Conservation (phyloP, 192 early-diverging fungal genomes). For the Spizellomyces sp. region DNA sequence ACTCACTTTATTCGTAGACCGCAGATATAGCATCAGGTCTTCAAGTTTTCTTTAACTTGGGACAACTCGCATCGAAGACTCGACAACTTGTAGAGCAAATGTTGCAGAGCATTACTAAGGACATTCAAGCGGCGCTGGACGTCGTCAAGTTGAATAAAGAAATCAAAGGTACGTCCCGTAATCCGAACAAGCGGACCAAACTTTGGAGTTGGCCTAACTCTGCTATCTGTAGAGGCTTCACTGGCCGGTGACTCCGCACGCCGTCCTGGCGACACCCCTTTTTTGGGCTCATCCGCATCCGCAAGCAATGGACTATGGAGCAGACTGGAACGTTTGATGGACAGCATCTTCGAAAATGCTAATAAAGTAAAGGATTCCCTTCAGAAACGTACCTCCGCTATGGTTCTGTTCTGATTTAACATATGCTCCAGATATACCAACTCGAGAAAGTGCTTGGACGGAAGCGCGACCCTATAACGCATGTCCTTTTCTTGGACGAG, state of each 20-base stretch:
- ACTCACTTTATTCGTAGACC: constrained; percentile 7
- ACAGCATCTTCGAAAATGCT: constrained; percentile 44
- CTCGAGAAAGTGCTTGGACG: constrained; percentile 49
- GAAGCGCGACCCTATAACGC: constrained; percentile 43
- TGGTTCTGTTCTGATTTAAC: too few relatives aligned
- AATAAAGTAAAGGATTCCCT: constrained; percentile 26
- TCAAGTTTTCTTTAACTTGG: constrained; percentile 51
- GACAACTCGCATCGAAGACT: constrained; percentile 31
- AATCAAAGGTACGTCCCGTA: constrained; percentile 34
- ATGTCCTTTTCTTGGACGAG: constrained; percentile 46
- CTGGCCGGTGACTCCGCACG: too few relatives aligned
- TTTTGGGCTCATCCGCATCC: too few relatives aligned
- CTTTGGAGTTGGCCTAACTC: too few relatives aligned
- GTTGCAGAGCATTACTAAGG: constrained; percentile 33
- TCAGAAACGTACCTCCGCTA: too few relatives aligned
- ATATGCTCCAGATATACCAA: constrained; percentile 34
- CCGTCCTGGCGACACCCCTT: too few relatives aligned
- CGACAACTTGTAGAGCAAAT: constrained; percentile 36
- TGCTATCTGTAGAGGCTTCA: too few relatives aligned
- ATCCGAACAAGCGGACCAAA: constrained; percentile 2
- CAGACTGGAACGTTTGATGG: constrained; percentile 46
- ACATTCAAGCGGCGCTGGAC: constrained; percentile 42
- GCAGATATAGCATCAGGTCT: constrained; percentile 44
- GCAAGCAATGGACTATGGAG: constrained; percentile 38
- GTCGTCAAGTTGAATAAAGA: constrained; percentile 41